phyloP scores from a whole-genome alignment of 345 rosid genomes.

The Atalantia buxifolia region DNA sequence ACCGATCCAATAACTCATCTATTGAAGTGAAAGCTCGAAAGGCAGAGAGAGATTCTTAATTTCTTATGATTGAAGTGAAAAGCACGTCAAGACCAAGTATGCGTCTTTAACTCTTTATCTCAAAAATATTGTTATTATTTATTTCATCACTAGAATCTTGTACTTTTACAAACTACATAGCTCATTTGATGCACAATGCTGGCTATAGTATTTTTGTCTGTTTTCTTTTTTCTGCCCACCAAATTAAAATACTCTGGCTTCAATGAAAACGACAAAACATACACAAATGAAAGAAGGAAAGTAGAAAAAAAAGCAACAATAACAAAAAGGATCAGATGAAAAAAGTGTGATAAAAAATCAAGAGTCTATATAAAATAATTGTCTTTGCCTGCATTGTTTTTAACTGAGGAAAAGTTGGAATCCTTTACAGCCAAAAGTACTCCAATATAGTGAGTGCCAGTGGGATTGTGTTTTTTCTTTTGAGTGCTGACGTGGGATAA shows the following conservation, averaged over 20 bases:
- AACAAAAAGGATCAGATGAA: background rate
- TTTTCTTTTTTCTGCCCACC: background rate
- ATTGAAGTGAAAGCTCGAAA: background rate
- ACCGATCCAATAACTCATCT: background rate
- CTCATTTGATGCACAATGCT: background rate
- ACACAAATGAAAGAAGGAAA: background rate
- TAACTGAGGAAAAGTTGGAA: background rate
- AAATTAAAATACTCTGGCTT: background rate
- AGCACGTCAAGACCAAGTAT: background rate
- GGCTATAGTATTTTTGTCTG: background rate
- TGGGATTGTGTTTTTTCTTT: background rate
- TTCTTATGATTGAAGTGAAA: background rate
- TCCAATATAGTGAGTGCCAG: background rate
- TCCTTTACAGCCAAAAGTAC: background rate
- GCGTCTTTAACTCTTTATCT: background rate
- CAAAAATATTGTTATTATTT: background rate
- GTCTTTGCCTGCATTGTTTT: background rate
- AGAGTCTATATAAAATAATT: background rate
- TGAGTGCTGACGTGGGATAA: background rate
- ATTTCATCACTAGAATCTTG: background rate
- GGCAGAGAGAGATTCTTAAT: background rate
- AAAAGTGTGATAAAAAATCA: background rate
- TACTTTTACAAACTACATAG: too few relatives aligned
- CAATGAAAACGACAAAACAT: background rate
- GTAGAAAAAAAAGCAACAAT: background rate